phyloP scores from a whole-genome alignment of 169 alveolate species.

The Plasmodium cynomolgi region DNA sequence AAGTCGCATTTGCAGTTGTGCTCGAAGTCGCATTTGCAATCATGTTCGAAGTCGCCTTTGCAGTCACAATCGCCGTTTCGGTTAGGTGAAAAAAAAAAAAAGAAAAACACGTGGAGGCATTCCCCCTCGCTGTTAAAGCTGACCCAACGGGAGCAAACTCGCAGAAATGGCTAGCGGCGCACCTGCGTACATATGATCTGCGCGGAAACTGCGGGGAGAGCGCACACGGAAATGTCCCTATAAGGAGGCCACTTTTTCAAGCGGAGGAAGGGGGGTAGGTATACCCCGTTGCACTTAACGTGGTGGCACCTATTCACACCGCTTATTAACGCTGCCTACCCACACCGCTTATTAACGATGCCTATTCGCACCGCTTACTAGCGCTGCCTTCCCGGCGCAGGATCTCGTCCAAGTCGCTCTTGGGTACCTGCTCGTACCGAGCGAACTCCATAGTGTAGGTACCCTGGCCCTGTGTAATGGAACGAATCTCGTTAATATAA shows the following conservation, averaged over 20 bases:
- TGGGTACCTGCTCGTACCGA: conserved; percentile 84
- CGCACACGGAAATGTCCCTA: neutral
- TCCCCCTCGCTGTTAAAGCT: neutral
- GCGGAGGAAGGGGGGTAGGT: neutral
- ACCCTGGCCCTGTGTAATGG: conserved; percentile 94
- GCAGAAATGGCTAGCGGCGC: neutral
- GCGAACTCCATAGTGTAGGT: conserved; percentile 94
- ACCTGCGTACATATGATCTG: neutral
- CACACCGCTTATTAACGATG: neutral
- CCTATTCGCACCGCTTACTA: neutral
- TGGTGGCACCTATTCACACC: neutral
- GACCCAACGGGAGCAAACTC: neutral
- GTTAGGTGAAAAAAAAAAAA: neutral
- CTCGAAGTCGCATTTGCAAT: neutral
- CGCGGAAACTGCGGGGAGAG: neutral
- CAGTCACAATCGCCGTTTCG: neutral
- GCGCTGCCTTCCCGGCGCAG: neutral
- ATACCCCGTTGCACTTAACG: neutral
- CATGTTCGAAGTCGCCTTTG: neutral
- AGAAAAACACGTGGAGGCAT: neutral
- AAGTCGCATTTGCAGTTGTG: neutral
- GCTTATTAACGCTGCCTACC: neutral
- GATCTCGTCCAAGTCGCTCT: conserved; percentile 84
- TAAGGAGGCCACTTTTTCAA: neutral
- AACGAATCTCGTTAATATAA: conserved; percentile 93